Conservation (phyloP, 257 asterid genomes). For the Pogostemon cablin region DNA sequence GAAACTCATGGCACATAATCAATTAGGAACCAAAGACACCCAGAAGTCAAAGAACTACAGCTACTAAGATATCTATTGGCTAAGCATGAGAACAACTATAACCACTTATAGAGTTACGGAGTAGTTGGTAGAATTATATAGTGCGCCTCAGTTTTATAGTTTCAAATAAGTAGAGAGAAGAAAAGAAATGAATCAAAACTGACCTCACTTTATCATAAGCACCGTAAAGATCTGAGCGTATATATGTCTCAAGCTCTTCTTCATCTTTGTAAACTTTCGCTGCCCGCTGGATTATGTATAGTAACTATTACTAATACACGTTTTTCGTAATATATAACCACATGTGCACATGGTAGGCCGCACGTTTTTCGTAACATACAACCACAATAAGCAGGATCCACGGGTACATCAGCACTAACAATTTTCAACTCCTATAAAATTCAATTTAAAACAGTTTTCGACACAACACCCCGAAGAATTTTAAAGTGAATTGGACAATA, state of each 20-base stretch:
- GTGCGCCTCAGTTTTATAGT: no score
- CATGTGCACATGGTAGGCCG: no score
- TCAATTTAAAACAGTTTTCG: no score
- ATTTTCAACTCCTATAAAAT: no score
- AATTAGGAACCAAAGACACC: constrained; percentile 4
- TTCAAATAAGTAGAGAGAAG: no score
- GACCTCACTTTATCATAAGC: constrained; percentile 68
- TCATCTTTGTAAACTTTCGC: constrained; percentile 81
- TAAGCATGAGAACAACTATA: constrained; percentile 14
- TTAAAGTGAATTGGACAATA: no score
- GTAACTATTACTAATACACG: constrained; percentile 29
- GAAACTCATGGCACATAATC: neutral
- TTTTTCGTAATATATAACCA: no score
- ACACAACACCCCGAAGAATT: no score
- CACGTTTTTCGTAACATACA: no score
- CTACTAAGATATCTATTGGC: neutral
- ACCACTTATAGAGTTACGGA: neutral
- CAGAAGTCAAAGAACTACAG: neutral
- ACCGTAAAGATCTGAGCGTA: constrained; percentile 75
- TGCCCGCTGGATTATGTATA: constrained; percentile 53
- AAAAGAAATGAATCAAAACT: constrained; percentile 41
- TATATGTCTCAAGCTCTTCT: constrained; percentile 82
- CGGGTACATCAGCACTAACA: no score
- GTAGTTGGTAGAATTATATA: neutral
- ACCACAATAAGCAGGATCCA: no score